Evolutionary conservation across 2,329 filamentous ascomycete genomes (phyloP).

Genomic region (Penicillium sp.): DNA sequence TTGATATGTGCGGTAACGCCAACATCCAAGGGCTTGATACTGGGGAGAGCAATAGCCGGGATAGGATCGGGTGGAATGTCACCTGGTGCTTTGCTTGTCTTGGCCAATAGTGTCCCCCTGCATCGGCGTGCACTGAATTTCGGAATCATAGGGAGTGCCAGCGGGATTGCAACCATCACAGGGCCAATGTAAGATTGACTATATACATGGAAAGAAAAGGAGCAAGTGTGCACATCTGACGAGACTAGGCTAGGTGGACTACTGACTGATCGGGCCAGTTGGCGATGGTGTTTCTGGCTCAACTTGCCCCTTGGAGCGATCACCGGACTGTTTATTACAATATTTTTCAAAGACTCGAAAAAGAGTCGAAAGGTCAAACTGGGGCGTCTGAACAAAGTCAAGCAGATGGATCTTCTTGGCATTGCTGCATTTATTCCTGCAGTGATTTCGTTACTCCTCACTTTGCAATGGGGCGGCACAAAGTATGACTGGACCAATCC

Average conservation of each 20-base stretch:
- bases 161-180: conserved; percentile 46
- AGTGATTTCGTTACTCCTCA: conserved; percentile 51
- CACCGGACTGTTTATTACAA: conserved; percentile 34
- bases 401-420: conserved; percentile 45
- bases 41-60: conserved; percentile 46
- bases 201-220: too few species aligned
- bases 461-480: conserved; percentile 50
- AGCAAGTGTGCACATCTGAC: background rate
- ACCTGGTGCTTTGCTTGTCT: conserved; percentile 43
- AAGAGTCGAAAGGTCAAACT: conserved; percentile 24
- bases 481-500: conserved; percentile 48
- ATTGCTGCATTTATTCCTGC: conserved; percentile 48
- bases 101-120: conserved; percentile 44
- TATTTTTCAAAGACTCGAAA: conserved; percentile 33
- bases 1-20: conserved; percentile 42
- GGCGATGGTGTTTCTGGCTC: conserved; percentile 49
- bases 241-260: conserved; percentile 43
- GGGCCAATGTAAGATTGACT: conserved; percentile 36
- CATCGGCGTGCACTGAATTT: conserved; percentile 43
- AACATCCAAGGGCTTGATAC: conserved; percentile 40
- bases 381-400: conserved; percentile 24
- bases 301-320: conserved; percentile 40
- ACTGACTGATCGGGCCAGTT: conserved; percentile 44
- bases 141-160: conserved; percentile 45
- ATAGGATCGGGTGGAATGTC: conserved; percentile 42